Conservation (phyloP, 2,329 filamentous ascomycete species). For the Colletotrichum costaricense region DNA sequence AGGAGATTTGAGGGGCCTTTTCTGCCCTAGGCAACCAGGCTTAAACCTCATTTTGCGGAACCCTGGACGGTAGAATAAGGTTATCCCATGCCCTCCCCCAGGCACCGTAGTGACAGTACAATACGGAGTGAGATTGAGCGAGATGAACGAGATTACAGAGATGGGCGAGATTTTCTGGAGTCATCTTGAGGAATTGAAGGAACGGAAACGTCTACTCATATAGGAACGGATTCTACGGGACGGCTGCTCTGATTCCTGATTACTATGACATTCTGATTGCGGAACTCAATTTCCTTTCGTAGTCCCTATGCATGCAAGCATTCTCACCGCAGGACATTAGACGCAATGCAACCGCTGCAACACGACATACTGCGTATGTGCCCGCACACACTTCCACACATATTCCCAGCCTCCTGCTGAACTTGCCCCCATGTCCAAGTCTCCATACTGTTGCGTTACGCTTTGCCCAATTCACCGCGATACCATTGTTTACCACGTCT, state of each 20-base stretch:
- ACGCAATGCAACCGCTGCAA: not conserved
- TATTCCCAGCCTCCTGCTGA: not conserved
- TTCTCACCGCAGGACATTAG: not conserved
- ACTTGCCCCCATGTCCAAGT: not conserved
- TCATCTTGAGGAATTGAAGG: not conserved
- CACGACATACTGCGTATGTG: not conserved
- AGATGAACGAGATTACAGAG: not conserved
- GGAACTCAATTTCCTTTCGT: not conserved
- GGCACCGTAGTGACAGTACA: not conserved
- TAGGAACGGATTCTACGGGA: not conserved
- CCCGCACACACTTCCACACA: not conserved
- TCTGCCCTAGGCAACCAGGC: not conserved
- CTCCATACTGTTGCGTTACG: not conserved
- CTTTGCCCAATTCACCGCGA: not conserved
- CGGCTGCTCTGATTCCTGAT: not conserved
- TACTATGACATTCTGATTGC: too few species aligned
- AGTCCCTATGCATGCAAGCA: not conserved
- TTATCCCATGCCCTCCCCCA: not conserved
- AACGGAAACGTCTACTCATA: not conserved
- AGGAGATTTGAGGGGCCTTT: slow-evolving; percentile 20
- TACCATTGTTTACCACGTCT: not conserved
- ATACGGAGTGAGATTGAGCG: slow-evolving; percentile 8
- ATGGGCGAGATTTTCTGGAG: not conserved
- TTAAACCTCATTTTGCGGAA: slow-evolving; percentile 9
- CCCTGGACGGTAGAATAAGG: not conserved